Conservation (phyloP, 148 eudicot species). For the Persicaria tinctoria region DNA sequence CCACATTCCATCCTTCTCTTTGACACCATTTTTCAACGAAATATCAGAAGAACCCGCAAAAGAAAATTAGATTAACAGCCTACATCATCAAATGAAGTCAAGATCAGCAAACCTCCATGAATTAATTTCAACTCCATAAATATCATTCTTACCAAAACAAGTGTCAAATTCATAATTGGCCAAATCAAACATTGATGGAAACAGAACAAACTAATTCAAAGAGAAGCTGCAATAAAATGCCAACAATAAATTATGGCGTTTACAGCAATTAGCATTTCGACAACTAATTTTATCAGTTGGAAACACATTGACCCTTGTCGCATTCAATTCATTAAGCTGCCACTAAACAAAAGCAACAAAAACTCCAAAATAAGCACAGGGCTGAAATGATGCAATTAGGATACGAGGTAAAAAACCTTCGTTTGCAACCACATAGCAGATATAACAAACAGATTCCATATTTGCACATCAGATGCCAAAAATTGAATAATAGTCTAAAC, state of each 20-base stretch:
- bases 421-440: not conserved
- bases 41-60: slow-evolving; percentile 29
- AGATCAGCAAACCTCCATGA: not conserved
- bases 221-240: not conserved
- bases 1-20: slow-evolving; percentile 60
- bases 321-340: not conserved
- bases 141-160: not conserved
- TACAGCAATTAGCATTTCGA: not conserved
- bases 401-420: not conserved
- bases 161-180: not conserved
- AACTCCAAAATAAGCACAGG: not conserved
- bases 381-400: not conserved
- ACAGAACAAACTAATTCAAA: not conserved
- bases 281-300: not conserved
- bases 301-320: not conserved
- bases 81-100: not conserved
- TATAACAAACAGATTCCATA: not conserved
- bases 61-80: slow-evolving; percentile 16
- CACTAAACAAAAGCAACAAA: not conserved
- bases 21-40: slow-evolving; percentile 62
- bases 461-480: not conserved
- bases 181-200: not conserved
- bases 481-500: not conserved
- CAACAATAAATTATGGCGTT: not conserved
- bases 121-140: not conserved